These are phyloP conservation scores for Alternaria sp. DNA, from an alignment of 2,329 filamentous ascomycete genomes.

Conservation along the genomic window DNA sequence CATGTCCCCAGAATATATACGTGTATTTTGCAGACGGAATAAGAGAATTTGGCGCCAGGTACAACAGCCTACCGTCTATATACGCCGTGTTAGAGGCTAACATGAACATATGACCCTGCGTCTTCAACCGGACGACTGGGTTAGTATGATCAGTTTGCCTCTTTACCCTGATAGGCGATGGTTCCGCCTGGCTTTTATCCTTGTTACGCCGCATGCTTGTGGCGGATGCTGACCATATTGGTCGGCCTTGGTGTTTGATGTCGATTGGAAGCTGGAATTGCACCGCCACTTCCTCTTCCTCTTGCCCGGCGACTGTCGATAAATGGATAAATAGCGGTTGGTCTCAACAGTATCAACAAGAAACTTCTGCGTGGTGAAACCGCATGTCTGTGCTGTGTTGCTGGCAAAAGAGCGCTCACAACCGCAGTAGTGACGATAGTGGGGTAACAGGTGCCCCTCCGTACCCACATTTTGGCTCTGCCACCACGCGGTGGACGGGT, in stretches of 20 bases:
- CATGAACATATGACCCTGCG: conserved; percentile 27
- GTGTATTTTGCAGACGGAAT: conserved; percentile 24
- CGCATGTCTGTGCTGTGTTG: conserved; percentile 8
- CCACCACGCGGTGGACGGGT: conserved; percentile 20
- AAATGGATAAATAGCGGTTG: conserved; percentile 16
- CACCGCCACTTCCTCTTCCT: background rate
- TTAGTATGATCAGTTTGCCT: conserved; percentile 12
- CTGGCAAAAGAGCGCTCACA: conserved; percentile 15
- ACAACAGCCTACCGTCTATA: conserved; percentile 30
- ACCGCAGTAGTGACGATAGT: conserved; percentile 21
- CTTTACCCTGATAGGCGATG: conserved; percentile 28
- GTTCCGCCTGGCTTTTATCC: conserved; percentile 33
- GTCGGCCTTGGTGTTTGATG: conserved; percentile 1
- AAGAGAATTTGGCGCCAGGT: conserved; percentile 23
- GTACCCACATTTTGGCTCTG: conserved; percentile 21
- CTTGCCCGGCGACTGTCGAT: conserved; percentile 8
- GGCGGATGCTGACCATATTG: conserved; percentile 6
- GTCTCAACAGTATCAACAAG: conserved; percentile 11
- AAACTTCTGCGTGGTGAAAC: background rate
- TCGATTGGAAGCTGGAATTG: conserved; percentile 1
- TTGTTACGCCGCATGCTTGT: conserved; percentile 20
- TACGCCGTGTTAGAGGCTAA: conserved; percentile 34
- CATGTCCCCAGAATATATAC: conserved; percentile 24
- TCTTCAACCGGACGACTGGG: conserved; percentile 35
- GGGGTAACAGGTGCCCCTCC: conserved; percentile 27